Base-by-base conservation (phyloP, 2,329 filamentous ascomycete genomes). In the Phaeosphaeriaceae sp. region DNA sequence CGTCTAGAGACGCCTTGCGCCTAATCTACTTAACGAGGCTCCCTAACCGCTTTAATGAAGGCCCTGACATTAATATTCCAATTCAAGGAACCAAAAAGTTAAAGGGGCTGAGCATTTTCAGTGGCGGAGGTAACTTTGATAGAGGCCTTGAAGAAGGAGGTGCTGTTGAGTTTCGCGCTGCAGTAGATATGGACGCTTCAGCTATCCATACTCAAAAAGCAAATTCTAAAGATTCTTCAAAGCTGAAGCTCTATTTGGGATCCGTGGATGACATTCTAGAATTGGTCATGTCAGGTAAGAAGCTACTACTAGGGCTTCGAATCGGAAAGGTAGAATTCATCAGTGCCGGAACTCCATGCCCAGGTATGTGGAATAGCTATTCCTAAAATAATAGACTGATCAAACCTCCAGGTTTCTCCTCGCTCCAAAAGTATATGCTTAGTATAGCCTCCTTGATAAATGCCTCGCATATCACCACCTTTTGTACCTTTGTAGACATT, bases 101-200 rank as follows among this genome's bases (percentile, higher is more conserved):
- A 29, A 28, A 67, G 2, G 87, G 86, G 0, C 72, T 93, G 3
- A 88, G 91, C 54, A 74, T 94, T 0, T 95, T 90, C 62, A 90
- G 87, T 57, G 90, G 90, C 1, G 87, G 87, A 15, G 90, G 90
- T 0, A 91, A 87, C 43, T 85, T 94, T 42, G 90, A 89, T 4
- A 80, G 88, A 23, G 90, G 89, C 0, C 76, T 95, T 0, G 89
- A 92, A 68, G 88, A 92, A 44, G 84, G 83, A 1, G 84, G 85
- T 0, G 84, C 79, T 0, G 79, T 92, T 0, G 67, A 84, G 20
- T 88, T 88, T 68, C 76, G 78, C 3, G 88, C 83, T 77, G 84
- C 84, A 0, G 86, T 92, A 20, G 90, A 95, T 61, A 83, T 84
- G 49, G 82, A 81, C 47, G 58, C 74, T 0, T 73, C 77, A 4